Evolutionary conservation across 1,284 basidiomycete genomes (phyloP), one percentile per base, ranked within the genome.

Genomic region (Mycena sp.): DNA sequence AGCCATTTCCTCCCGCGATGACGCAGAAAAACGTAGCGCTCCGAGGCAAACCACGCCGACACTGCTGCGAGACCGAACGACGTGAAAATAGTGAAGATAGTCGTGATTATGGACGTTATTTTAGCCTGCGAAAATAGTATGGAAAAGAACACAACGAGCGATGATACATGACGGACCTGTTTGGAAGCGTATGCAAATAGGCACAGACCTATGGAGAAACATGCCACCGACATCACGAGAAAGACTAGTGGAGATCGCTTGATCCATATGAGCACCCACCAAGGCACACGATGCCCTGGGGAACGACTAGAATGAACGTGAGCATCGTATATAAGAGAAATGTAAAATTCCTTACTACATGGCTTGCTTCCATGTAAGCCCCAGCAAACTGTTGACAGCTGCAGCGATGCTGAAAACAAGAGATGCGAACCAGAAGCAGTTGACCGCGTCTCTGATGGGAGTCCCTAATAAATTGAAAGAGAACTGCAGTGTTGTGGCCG

Each of bases 241-340:
- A 91, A 90, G 54, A 90, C 87, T 38, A 91, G 80, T 10, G 90
- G 90, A 1, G 88, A 90, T n/a, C 89, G 80, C 72, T 90, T 90
- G 76, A 92, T 91, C 90, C 90, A 92, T 64, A 91, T 91, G 56
- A 89, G 76, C 26, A 91, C 89, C 89, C 90, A 91, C 88, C 89
- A 91, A 0, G 90, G 89, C n/a, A 91, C 88, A 59, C 87, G 85
- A 73, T 83, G 80, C 12, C 81, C 80, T 21, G 83, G 83, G 57
- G 83, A 84, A 58, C 83, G 83, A 69, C 82, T 71, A 49, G 23
- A 58, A 65, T 23, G 26, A 29, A 19, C 12, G 4, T 14, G 28
- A 35, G 44, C 2, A 45, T 14, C 16, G n/a, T n/a, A 32, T 14
- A 35, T 17, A 38, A 12, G 12, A 44, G 58, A 44, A 28, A 10